Base-by-base conservation (phyloP, 31 red algal species). In the Porphyra umbilicalis region DNA sequence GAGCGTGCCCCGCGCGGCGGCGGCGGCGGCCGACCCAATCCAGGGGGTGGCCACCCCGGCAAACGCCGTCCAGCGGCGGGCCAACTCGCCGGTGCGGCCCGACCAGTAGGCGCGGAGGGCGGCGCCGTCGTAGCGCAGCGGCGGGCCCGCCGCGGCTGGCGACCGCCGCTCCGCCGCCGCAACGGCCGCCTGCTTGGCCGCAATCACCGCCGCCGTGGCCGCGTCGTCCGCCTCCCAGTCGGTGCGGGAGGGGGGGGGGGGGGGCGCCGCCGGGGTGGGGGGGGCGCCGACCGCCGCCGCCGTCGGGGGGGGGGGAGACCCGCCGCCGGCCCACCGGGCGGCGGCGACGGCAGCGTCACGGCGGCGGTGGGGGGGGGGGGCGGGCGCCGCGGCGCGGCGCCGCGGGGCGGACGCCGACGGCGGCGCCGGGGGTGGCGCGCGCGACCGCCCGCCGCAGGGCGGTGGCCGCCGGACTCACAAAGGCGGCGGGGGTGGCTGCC, bases 121-220 rank as follows among this genome's bases (percentile, higher is more conserved):
- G 25, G 34, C 39, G 80, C 39, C 67, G 84, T 92, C 90, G 81
- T 92, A 92, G 76, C 68, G 79, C 33, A 79, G 74, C 40, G 89
- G 89, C 35, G 85, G 89, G 31, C 34, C 76, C 34, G 32, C 33
- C 35, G 32, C 35, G 4, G 32, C 10, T n/a, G n/a, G n/a, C 33
- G 76, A 6, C 0, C 35, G 76, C 57, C 57, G 57, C 57, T 18
- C 57, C 57, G 57, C 57, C 57, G 57, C 57, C 57, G 57, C 57
- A 18, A 71, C 57, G 25, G 57, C 57, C 57, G 57, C 57, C 25
- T 71, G 57, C 57, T 71, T 71, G 57, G 57, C 57, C 57, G 57
- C 57, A 25, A 71, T 71, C 18, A 71, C 57, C 11, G 25, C 25
- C 0, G 57, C 57, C 18, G 57, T 71, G 11, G 7, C 57, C 4